Conservation (phyloP, 352 stramenopile genomes). For the Phytophthora niederhauseri region DNA sequence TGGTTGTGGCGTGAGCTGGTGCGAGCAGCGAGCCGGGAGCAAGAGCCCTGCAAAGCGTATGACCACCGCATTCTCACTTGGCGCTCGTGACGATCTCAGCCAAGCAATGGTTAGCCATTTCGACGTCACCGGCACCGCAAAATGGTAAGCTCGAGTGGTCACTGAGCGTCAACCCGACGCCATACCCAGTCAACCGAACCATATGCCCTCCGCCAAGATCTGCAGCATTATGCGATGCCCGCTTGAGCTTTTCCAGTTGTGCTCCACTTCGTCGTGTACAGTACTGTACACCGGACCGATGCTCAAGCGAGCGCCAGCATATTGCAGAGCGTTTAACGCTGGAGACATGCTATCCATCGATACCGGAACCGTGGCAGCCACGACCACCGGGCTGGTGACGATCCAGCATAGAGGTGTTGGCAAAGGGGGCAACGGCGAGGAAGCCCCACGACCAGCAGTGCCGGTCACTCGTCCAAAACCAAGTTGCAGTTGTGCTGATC, state of each 20-base stretch:
- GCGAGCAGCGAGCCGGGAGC: conserved; percentile 12
- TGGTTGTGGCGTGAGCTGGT: conserved; percentile 3
- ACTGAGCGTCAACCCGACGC: background rate
- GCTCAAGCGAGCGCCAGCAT: no score
- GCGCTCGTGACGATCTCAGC: no score
- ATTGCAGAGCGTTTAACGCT: background rate
- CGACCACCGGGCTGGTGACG: background rate
- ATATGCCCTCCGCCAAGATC: background rate
- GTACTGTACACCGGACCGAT: no score
- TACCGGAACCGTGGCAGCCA: background rate
- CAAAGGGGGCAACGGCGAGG: background rate
- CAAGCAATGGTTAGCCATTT: background rate
- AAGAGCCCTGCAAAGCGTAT: background rate
- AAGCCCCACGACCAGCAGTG: background rate
- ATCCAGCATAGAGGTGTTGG: no score
- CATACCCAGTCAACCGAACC: background rate
- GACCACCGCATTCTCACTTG: conserved; percentile 1
- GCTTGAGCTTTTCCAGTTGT: background rate
- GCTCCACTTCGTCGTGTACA: background rate
- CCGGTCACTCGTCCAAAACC: background rate
- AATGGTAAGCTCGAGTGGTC: background rate
- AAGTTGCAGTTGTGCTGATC: background rate
- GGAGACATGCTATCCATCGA: background rate
- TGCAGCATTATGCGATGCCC: conserved; percentile 5
- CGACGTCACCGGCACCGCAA: background rate